Conservation (phyloP, 2,329 filamentous ascomycete genomes). For the Neonectria faginata region DNA sequence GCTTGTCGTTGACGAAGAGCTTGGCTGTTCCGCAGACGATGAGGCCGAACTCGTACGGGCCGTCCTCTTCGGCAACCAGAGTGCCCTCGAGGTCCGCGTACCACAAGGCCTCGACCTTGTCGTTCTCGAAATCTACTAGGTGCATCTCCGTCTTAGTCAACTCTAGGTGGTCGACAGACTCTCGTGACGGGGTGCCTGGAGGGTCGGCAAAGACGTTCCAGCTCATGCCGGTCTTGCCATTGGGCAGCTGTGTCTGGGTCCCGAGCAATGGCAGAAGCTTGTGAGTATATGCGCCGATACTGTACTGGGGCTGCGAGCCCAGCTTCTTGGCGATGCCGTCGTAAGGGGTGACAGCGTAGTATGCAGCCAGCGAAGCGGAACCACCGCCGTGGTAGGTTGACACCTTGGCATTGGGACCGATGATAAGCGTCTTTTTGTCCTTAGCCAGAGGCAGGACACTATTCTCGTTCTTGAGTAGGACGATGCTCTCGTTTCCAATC, state of each 20-base stretch:
- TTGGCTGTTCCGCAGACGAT: slow-evolving; percentile 75
- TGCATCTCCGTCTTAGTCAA: slow-evolving; percentile 62
- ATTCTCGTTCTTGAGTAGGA: slow-evolving; percentile 79
- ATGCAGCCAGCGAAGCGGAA: slow-evolving; percentile 69
- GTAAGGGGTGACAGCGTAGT: slow-evolving; percentile 78
- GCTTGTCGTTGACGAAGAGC: slow-evolving; percentile 70
- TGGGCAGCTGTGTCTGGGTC: slow-evolving; percentile 60
- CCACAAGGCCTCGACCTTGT: slow-evolving; percentile 66
- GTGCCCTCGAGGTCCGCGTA: slow-evolving; percentile 72
- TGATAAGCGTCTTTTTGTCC: slow-evolving; percentile 68
- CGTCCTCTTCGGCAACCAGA: slow-evolving; percentile 70
- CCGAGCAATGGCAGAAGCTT: slow-evolving; percentile 72
- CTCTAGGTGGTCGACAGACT: slow-evolving; percentile 63
- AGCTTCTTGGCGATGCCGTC: slow-evolving; percentile 74
- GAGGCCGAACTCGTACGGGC: slow-evolving; percentile 73
- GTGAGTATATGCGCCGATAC: slow-evolving; percentile 73
- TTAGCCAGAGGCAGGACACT: slow-evolving; percentile 72
- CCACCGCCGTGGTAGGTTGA: slow-evolving; percentile 73
- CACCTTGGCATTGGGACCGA: slow-evolving; percentile 69
- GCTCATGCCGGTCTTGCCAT: slow-evolving; percentile 68
- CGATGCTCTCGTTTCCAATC: slow-evolving; percentile 76
- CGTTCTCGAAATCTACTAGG: slow-evolving; percentile 64
- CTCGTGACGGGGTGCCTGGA: slow-evolving; percentile 59
- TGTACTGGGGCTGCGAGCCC: slow-evolving; percentile 58
- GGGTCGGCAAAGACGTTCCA: slow-evolving; percentile 74